Base-by-base conservation (phyloP, 345 rosid genomes). In the Mangifera indica region DNA sequence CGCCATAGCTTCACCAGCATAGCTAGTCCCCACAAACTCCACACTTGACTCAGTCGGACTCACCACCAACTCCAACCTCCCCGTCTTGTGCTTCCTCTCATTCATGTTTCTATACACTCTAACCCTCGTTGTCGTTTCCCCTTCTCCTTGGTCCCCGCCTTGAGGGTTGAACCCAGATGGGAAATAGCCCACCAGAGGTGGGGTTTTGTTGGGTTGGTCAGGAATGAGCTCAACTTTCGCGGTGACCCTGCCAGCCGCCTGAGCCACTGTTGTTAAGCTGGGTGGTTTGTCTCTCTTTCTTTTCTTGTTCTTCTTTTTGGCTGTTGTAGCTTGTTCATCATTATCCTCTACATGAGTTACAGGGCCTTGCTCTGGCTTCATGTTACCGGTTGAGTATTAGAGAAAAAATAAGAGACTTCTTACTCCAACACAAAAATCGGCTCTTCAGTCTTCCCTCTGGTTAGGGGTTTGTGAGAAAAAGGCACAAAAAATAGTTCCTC, bases 141-240 rank as follows among this genome's bases (percentile, higher is more conserved):
- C 42, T 24, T 21, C 76, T 26, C 57, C 45, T 25, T 32, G 37
- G 53, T 67, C 32, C 11, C 67, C 58, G 34, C 42, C 8, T 1
- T 7, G 48, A 12, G 93, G 93, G 70, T 81, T 77, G 78, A 82
- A 94, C n/a, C 89, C 87, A 59, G 91, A 85, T 13, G 95, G 83
- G 84, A 92, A 89, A 74, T 94, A 94, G 15, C 89, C 97, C 10
- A 89, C 89, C 7, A 94, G 59, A 17, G 97, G 97, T 20, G 85
- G 76, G 34, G 78, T 70, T 75, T 78, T 82, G 65, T 87, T 87
- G 29, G 87, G 60, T 26, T 78, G 80, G 25, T 82, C 91, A 0
- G 55, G 67, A 42, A 87, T 59, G 71, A 75, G 75, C 51, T 86
- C 74, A 18, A 90, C 69, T 44, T 48, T 85, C 13, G 85, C 82